Evolutionary conservation across 1,284 basidiomycete species (phyloP), one percentile per base, ranked within the genome.

Genomic region (Marasmius tenuissimus): DNA sequence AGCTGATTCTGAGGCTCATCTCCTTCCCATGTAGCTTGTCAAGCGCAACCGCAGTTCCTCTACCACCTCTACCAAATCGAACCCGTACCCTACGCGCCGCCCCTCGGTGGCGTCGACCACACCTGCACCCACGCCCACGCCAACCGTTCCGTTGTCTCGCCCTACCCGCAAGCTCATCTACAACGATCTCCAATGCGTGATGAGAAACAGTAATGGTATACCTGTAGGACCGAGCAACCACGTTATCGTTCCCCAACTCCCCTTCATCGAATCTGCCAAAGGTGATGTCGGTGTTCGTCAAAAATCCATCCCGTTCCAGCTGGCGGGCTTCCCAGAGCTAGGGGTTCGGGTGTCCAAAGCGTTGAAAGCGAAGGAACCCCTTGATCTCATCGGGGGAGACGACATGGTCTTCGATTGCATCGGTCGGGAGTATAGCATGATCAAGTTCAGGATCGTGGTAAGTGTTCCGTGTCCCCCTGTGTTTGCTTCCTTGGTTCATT

Each of bases 281-380:
- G 47, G 33, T 35, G 18, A 33, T 33, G 45, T 52, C 27, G 49
- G 42, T 54, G 38, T 59, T 40, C 61, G 60, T 22, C 8, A 56
- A 34, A 59, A 60, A 40, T 61, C 66, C 12, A 66, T 69, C 33
- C 38, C 53, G 33, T 69, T 69, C 59, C 58, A 60, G 48, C 47
- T 39, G 33, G 18, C 27, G 22, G 48, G 57, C n/a, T 61, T 61
- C 2, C 9, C 63, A 8, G 57, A 61, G 52, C 58, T 59, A n/a
- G 67, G 67, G 1, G 59, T 67, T 2, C 58, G 58, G 5, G 16
- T 69, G 12, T 62, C 58, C 10, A 27, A n/a, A 12, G 57, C 58
- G 8, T 34, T 64, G 14, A 48, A 58, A 27, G 54, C 58, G 0
- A 61, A 65, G 37, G 50, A 37, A 16, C 52, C 45, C 6, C 62